These are phyloP conservation scores for Tricholoma saponaceum DNA, from an alignment of 768 basidiomycete species.

Conservation along the genomic window DNA sequence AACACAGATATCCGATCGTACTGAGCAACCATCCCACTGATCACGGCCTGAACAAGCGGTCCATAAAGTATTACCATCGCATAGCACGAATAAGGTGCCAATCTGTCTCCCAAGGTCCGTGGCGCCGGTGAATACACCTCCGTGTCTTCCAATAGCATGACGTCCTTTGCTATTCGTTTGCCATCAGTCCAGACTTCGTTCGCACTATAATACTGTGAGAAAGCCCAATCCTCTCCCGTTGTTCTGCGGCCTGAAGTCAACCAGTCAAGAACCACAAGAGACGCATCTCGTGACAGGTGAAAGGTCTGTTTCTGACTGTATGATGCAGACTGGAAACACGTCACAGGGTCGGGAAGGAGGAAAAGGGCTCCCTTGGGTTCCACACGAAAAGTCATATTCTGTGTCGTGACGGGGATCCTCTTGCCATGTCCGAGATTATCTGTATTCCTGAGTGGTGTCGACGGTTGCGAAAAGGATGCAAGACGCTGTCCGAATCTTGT, in stretches of 20 bases:
- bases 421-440: not conserved
- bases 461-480: slow-evolving; percentile 29
- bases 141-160: slow-evolving; percentile 66
- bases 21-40: slow-evolving; percentile 41
- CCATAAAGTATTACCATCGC: slow-evolving; percentile 83
- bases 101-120: slow-evolving; percentile 52
- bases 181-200: slow-evolving; percentile 79
- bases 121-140: slow-evolving; percentile 14
- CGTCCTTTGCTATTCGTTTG: slow-evolving; percentile 69
- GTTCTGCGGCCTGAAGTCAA: slow-evolving; percentile 83
- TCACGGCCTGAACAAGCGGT: slow-evolving; percentile 46
- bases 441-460: not conserved
- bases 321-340: slow-evolving; percentile 80
- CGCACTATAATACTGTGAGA: slow-evolving; percentile 76
- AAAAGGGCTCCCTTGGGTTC: slow-evolving; percentile 55
- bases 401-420: slow-evolving; percentile 40
- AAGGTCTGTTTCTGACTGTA: slow-evolving; percentile 87
- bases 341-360: slow-evolving; percentile 89
- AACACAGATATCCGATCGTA: slow-evolving; percentile 63
- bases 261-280: slow-evolving; percentile 84
- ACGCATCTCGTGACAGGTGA: slow-evolving; percentile 53
- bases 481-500: slow-evolving; percentile 57
- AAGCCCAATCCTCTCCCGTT: slow-evolving; percentile 86
- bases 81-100: slow-evolving; percentile 87
- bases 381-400: slow-evolving; percentile 59